Conservation (phyloP, 495 filamentous ascomycete species). For the Ramalina intermedia region DNA sequence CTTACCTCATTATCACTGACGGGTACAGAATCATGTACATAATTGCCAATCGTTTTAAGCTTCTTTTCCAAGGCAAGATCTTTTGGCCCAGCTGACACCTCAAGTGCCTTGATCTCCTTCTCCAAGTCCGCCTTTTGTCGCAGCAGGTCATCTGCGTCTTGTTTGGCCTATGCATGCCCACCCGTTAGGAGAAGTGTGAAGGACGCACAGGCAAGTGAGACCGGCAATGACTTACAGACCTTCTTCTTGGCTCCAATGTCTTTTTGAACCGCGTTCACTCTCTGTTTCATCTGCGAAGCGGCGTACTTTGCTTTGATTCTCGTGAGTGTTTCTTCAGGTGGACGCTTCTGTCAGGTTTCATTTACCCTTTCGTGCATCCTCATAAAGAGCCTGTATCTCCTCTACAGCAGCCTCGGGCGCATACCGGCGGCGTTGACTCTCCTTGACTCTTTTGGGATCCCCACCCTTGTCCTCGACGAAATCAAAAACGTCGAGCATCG, state of each 20-base stretch:
- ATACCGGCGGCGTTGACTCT: slow-evolving; percentile 69
- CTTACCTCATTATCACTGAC: slow-evolving; percentile 70
- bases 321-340: neutral
- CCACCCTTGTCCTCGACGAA: slow-evolving; percentile 82
- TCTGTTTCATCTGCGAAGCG: slow-evolving; percentile 60
- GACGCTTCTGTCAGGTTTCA: neutral
- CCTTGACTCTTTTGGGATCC: slow-evolving; percentile 73
- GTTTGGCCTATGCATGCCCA: slow-evolving; percentile 47
- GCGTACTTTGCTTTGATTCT: slow-evolving; percentile 53
- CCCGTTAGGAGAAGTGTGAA: neutral
- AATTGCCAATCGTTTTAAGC: slow-evolving; percentile 77
- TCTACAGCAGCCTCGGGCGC: slow-evolving; percentile 75
- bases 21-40: slow-evolving; percentile 88
- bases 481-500: slow-evolving; percentile 66
- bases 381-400: slow-evolving; percentile 74
- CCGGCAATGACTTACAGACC: slow-evolving; percentile 26
- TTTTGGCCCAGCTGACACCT: slow-evolving; percentile 59
- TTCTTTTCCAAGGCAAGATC: slow-evolving; percentile 57
- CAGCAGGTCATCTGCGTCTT: slow-evolving; percentile 63
- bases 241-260: slow-evolving; percentile 88
- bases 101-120: slow-evolving; percentile 62
- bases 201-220: neutral
- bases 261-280: slow-evolving; percentile 79
- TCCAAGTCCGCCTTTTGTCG: slow-evolving; percentile 61
- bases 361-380: slow-evolving; percentile 71